A percentile compares a stretch with the other conserved stretches of the same genome.
Evolutionary conservation across 148 eudicot genomes (phyloP).

Genomic region (Mesembryanthemum crystallinum): DNA sequence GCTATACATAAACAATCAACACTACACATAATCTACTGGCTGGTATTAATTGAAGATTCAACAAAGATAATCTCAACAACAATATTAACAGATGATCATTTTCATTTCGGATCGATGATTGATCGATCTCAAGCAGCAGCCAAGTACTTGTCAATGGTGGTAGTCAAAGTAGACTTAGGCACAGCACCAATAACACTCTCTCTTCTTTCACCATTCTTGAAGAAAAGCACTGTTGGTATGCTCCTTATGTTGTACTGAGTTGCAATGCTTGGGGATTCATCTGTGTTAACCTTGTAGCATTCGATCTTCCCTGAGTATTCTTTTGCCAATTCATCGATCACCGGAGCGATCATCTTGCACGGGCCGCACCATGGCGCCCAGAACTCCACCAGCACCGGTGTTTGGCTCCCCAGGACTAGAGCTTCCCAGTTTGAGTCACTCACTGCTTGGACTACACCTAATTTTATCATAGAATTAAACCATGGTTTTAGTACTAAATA

Average conservation of each 20-base stretch:
- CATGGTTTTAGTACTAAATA: neutral
- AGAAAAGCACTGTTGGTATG: conserved; percentile 66
- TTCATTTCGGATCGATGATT: too few relatives aligned
- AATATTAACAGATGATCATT: neutral
- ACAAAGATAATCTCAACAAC: too few relatives aligned
- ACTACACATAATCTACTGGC: too few relatives aligned
- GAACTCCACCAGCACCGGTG: conserved; percentile 62
- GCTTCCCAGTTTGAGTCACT: conserved; percentile 50
- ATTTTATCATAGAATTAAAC: neutral
- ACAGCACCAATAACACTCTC: conserved; percentile 70
- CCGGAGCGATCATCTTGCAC: conserved; percentile 61
- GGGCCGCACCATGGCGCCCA: conserved; percentile 92
- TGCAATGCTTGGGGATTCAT: conserved; percentile 56
- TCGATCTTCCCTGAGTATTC: conserved; percentile 55
- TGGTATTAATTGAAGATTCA: too few relatives aligned
- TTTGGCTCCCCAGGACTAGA: conserved; percentile 40
- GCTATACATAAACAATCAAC: too few relatives aligned
- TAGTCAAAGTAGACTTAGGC: conserved; percentile 51
- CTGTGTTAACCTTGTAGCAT: conserved; percentile 68
- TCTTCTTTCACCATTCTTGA: conserved; percentile 62
- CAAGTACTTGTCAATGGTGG: conserved; percentile 57
- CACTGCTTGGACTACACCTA: conserved; percentile 37
- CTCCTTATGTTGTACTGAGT: conserved; percentile 57
- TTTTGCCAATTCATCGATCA: conserved; percentile 65
- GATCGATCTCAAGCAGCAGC: too few relatives aligned